A percentile compares a stretch with the other conserved stretches of the same genome.
Conservation (phyloP, 2,329 filamentous ascomycete species). For the Paracorniculantispora psalliotae region DNA sequence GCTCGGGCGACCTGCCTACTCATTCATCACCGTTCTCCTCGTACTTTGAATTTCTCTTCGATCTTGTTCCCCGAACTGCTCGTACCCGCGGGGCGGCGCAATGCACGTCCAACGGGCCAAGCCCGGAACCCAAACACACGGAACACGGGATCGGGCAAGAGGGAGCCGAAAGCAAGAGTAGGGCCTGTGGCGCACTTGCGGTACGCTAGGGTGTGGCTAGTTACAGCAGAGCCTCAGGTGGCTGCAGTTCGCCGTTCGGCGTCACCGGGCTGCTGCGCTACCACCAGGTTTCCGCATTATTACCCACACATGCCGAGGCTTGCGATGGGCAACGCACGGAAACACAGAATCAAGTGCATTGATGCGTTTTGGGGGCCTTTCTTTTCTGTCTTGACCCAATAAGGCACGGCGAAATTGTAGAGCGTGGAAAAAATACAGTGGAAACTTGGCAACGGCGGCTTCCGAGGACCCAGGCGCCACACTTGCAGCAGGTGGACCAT, state of each 20-base stretch:
- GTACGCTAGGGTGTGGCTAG: no score
- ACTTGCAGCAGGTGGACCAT: neutral
- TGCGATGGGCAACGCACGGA: neutral
- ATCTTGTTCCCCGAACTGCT: no score
- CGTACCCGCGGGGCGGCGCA: no score
- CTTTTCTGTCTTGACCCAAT: neutral
- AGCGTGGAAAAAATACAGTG: neutral
- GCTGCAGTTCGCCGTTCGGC: neutral
- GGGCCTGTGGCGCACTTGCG: no score
- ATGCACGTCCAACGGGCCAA: no score
- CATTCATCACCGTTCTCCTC: no score
- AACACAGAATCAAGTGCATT: neutral
- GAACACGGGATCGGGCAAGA: neutral
- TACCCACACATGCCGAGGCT: constrained; percentile 2
- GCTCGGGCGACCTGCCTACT: no score
- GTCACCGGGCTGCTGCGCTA: neutral
- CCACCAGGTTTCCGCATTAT: neutral
- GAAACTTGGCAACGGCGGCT: constrained; percentile 1
- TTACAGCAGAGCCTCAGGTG: neutral
- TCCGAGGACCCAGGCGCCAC: neutral
- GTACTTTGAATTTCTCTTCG: no score
- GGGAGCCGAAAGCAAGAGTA: neutral
- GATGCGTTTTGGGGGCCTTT: neutral
- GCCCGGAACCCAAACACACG: no score
- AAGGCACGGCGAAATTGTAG: neutral